Conservation (phyloP, 352 stramenopile genomes). For the Pythium insidiosum region DNA sequence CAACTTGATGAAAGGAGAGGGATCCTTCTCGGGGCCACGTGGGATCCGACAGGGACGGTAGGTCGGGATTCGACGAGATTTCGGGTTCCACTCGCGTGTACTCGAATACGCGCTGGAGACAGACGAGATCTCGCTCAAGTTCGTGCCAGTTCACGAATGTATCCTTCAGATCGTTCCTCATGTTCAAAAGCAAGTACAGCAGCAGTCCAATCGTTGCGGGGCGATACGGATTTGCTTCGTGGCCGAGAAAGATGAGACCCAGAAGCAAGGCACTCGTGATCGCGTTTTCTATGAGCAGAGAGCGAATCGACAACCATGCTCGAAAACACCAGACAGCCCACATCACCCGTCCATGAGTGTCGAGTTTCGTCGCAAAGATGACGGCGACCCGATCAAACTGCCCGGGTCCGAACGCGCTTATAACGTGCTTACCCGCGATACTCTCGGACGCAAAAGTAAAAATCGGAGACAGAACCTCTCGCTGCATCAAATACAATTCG, state of each 20-base stretch:
- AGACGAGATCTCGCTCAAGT: conserved; percentile 17
- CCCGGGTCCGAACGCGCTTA: conserved; percentile 13
- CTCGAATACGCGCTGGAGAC: conserved; percentile 19
- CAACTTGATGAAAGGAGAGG: conserved; percentile 12
- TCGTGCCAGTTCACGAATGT: conserved; percentile 17
- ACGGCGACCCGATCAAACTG: conserved; percentile 9
- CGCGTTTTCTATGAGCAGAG: conserved; percentile 22
- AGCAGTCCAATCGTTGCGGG: conserved; percentile 19
- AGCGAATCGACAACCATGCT: conserved; percentile 21
- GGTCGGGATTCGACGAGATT: conserved; percentile 12
- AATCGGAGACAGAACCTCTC: conserved; percentile 18
- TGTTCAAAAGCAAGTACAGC: conserved; percentile 13
- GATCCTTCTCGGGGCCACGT: conserved; percentile 13
- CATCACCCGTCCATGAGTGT: conserved; percentile 10
- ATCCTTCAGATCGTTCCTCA: conserved; percentile 15
- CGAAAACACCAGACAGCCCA: conserved; percentile 29
- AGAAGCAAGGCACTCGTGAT: conserved; percentile 15
- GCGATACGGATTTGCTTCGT: conserved; percentile 10
- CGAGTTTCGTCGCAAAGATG: conserved; percentile 7
- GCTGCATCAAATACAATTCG: conserved; percentile 26
- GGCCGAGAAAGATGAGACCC: conserved; percentile 15
- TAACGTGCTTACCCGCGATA: conserved; percentile 12
- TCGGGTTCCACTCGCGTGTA: conserved; percentile 18
- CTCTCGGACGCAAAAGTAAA: conserved; percentile 18
- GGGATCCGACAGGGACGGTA: conserved; percentile 12